These are phyloP conservation scores for Theobroma grandiflorum DNA, from an alignment of 441 rosid genomes.

Conservation along the genomic window DNA sequence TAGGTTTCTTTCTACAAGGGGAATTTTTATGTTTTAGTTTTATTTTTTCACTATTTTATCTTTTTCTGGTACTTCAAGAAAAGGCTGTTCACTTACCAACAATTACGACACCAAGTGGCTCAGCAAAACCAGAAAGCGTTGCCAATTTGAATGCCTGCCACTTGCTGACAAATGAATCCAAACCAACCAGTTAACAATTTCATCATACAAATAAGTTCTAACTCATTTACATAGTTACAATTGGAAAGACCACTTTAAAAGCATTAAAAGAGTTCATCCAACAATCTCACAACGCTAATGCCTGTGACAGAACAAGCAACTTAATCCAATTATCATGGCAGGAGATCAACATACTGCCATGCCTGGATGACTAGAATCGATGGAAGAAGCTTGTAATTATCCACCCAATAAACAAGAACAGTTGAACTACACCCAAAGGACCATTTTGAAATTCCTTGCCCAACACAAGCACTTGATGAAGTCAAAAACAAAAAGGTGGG, in stretches of 20 bases:
- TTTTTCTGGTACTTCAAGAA: not conserved
- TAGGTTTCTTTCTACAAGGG: not conserved
- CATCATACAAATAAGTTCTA: conserved; percentile 16
- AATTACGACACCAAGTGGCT: conserved; percentile 93
- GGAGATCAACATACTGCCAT: not conserved
- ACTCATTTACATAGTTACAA: not conserved
- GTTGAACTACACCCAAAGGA: not conserved
- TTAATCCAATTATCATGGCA: not conserved
- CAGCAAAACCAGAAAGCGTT: conserved; percentile 93
- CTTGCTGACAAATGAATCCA: conserved; percentile 68
- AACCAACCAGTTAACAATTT: conserved; percentile 28
- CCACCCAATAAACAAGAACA: not conserved
- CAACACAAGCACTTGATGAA: not conserved
- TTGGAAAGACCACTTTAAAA: not conserved
- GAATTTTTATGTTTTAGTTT: not conserved
- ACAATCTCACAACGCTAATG: conserved; percentile 1
- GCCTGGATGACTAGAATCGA: not conserved
- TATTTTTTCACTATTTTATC: not conserved
- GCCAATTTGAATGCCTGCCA: conserved; percentile 99
- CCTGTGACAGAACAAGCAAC: not conserved
- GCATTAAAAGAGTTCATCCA: not conserved
- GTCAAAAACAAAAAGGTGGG: not conserved
- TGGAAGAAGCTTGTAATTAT: not conserved
- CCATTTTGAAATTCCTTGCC: not conserved
- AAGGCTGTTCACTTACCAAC: conserved; percentile 65